Evolutionary conservation across 208 protist species (phyloP).

Genomic region (Acanthamoeba royreba): DNA sequence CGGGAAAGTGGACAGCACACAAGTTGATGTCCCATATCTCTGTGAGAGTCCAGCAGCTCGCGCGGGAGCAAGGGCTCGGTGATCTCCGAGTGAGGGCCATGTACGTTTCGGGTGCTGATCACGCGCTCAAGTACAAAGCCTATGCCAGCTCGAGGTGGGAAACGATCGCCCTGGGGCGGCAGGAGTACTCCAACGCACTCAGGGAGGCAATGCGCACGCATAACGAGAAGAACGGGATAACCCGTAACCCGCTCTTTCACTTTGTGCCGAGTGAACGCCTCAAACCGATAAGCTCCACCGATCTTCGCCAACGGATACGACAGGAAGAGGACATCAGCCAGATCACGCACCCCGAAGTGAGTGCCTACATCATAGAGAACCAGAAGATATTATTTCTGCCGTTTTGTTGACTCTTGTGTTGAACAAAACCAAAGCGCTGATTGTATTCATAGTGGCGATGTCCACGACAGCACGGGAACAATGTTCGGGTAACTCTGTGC

Average conservation of each 20-base stretch:
- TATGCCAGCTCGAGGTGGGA: background rate
- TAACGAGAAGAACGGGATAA: background rate
- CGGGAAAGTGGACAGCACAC: background rate
- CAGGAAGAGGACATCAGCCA: background rate
- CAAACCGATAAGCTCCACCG: background rate
- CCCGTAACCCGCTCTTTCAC: background rate
- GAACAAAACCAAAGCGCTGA: background rate
- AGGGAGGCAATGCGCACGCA: background rate
- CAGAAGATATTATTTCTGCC: background rate
- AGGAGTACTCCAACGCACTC: background rate
- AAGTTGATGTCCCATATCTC: background rate
- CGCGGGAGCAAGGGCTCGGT: too few species aligned
- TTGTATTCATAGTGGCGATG: background rate
- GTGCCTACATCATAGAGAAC: background rate
- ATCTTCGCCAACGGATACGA: background rate
- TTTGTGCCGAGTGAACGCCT: background rate
- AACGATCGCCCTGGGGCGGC: background rate
- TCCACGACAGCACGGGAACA: background rate
- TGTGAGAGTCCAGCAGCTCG: background rate
- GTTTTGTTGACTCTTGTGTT: background rate
- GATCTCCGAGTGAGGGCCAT: background rate
- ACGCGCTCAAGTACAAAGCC: background rate
- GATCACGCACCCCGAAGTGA: background rate
- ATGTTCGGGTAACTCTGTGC: background rate
- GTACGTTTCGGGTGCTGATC: background rate